Evolutionary conservation across 2,329 filamentous ascomycete species (phyloP).

Genomic region (Leptographium wingfieldii): DNA sequence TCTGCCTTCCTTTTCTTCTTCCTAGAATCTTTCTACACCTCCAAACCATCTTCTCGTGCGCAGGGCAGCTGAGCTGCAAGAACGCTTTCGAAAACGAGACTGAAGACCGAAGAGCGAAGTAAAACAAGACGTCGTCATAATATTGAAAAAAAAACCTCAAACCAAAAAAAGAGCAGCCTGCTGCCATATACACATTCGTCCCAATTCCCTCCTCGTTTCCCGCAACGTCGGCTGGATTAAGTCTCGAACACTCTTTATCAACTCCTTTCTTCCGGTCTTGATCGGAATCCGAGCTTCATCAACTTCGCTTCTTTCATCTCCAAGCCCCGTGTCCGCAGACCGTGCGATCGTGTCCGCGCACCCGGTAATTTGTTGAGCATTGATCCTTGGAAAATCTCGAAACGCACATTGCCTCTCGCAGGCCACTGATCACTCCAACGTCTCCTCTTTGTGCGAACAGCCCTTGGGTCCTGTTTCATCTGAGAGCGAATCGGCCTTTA

Average conservation of each 20-base stretch:
- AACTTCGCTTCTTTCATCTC: background rate
- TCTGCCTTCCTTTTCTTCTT: background rate
- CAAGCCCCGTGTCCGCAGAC: background rate
- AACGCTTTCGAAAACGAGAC: conserved; percentile 7
- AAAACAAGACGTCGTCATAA: background rate
- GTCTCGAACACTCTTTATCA: background rate
- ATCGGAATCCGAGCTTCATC: background rate
- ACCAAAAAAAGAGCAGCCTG: background rate
- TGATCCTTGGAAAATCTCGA: conserved; percentile 21
- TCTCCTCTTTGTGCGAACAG: conserved; percentile 18
- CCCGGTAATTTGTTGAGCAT: conserved; percentile 9
- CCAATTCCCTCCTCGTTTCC: background rate
- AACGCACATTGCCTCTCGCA: conserved; percentile 22
- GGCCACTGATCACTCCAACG: conserved; percentile 20
- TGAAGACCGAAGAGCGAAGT: background rate
- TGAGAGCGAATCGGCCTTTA: conserved; percentile 14
- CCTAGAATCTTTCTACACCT: conserved; percentile 3
- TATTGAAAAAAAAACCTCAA: background rate
- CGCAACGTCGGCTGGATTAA: background rate
- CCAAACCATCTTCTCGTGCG: conserved; percentile 4
- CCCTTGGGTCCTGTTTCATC: conserved; percentile 24
- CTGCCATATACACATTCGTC: background rate
- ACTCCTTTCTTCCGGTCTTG: background rate
- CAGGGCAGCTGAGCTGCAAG: conserved; percentile 12
- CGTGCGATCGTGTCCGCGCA: background rate